Percentiles rank a stretch among this genome's conserved stretches.
phyloP scores from a whole-genome alignment of 139 green algal genomes.

The Coelastrella sp. region DNA sequence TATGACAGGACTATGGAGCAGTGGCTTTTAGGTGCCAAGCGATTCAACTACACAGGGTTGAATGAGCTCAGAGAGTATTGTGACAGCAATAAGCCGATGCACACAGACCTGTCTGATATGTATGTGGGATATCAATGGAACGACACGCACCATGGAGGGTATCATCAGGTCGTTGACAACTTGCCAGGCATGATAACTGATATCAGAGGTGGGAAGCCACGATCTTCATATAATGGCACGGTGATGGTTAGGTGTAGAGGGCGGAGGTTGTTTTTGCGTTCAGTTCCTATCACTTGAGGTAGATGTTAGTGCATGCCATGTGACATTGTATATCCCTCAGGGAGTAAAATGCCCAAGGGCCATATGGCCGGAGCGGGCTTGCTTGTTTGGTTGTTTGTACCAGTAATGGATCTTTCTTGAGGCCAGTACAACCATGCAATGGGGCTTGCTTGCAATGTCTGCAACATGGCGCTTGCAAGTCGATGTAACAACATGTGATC shows the following conservation, averaged over 20 bases:
- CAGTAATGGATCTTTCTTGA: too few relatives aligned
- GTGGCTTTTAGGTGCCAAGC: neutral
- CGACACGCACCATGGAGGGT: neutral
- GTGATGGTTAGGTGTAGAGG: conserved; percentile 24
- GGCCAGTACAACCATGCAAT: too few relatives aligned
- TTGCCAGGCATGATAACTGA: neutral
- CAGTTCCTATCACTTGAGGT: too few relatives aligned
- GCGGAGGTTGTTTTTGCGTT: conserved; percentile 11
- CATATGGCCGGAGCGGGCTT: too few relatives aligned
- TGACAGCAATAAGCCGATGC: neutral
- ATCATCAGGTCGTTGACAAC: neutral
- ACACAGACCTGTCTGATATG: neutral
- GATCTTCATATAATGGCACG: neutral
- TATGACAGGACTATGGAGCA: neutral
- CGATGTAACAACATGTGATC: too few relatives aligned
- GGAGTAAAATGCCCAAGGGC: too few relatives aligned
- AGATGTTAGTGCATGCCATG: too few relatives aligned
- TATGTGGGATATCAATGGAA: neutral
- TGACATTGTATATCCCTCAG: too few relatives aligned
- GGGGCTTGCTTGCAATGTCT: too few relatives aligned
- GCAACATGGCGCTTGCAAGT: too few relatives aligned
- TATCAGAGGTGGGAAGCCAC: neutral
- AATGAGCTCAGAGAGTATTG: neutral
- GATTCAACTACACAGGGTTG: neutral
- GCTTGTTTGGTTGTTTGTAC: too few relatives aligned